Evolutionary conservation across 441 rosid genomes (phyloP), one percentile per base, ranked within the genome.

Genomic region (Populus hybrid): DNA sequence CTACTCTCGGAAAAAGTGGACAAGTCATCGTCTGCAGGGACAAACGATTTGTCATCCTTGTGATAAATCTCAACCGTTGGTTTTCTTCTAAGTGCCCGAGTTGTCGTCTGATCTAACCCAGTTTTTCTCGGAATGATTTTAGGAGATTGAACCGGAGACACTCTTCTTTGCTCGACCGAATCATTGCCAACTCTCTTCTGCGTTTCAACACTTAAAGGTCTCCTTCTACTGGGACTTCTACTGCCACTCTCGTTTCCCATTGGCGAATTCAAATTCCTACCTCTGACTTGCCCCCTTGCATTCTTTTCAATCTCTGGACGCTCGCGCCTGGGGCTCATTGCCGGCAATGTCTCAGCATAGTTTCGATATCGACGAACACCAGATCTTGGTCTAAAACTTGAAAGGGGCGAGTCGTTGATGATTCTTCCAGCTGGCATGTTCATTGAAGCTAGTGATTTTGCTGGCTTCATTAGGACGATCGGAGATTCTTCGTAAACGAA

Each of bases 1-100:
- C 87, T 88, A 74, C 89, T 82, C 77, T 84, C 92, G 11, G 97
- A 91, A 69, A 88, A 24, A 11, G 84, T 82, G 68, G 90, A 90
- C 9, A 78, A 78, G 68, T 89, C 92, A 66, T 89, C 95, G 74
- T 91, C 92, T 3, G 78, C 85, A 0, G 72, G 71, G 57, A 77
- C 57, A 72, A 84, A 70, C 65, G 42, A 67, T 42, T 81, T 87
- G 64, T 80, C 85, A 64, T 73, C 84, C 75, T 69, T 84, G 26
- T 16, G 75, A 68, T 75, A 69, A 72, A 80, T 77, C 74, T 81
- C 87, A 11, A 72, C 78, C 70, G 75, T 69, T 79, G 75, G 75
- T 83, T 84, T 87, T 76, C 78, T 71, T 67, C 84, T 78, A 0
- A 85, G 87, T 9, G 88, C 79, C 79, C 78, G 84, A 42, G 74